Evolutionary conservation across 345 rosid genomes (phyloP).

Genomic region (Erodium maritimum): DNA sequence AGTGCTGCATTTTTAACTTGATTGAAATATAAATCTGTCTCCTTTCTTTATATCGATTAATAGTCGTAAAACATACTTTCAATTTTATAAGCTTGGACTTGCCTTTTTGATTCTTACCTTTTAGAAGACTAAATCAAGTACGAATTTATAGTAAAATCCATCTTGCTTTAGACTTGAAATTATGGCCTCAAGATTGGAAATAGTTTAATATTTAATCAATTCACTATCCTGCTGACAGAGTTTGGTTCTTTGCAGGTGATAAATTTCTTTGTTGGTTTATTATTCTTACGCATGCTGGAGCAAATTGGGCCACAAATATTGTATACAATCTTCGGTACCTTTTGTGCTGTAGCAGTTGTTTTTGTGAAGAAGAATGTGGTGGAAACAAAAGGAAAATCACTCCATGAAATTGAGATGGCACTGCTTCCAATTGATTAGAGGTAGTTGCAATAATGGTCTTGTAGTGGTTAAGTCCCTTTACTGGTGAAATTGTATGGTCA

Average conservation of each 20-base stretch:
- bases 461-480: background rate
- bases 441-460: conserved; percentile 6
- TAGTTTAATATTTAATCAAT: background rate
- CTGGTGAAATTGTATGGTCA: background rate
- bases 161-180: background rate
- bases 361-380: conserved; percentile 66
- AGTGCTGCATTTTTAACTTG: conserved; percentile 1
- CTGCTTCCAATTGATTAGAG: conserved; percentile 45
- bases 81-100: background rate
- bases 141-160: background rate
- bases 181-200: background rate
- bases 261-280: conserved; percentile 81
- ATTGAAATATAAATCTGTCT: background rate
- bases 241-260: conserved; percentile 41
- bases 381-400: conserved; percentile 88
- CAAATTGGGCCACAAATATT: conserved; percentile 56
- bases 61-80: background rate
- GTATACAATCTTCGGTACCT: conserved; percentile 54
- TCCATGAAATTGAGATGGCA: conserved; percentile 85
- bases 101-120: background rate
- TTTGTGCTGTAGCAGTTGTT: conserved; percentile 56
- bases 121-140: background rate
- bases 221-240: conserved; percentile 2
- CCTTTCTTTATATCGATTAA: background rate
- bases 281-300: conserved; percentile 74